Conservation (phyloP, 331 rosid species). For the Quercus phellos region DNA sequence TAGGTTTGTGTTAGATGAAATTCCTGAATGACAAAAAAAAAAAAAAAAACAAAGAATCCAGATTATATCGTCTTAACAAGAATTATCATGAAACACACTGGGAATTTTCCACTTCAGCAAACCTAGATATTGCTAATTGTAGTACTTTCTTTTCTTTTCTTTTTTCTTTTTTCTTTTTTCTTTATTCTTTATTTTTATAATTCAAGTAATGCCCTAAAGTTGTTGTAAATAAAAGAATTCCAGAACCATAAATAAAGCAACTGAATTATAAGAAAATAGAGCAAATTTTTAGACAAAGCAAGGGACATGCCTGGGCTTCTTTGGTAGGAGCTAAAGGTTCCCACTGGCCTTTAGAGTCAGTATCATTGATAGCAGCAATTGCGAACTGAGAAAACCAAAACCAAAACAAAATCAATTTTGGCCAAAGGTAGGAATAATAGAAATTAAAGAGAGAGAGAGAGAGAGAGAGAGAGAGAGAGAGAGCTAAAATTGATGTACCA, state of each 20-base stretch:
- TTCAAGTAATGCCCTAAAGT: no score
- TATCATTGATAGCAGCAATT: slow-evolving; percentile 90
- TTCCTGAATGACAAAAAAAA: slow-evolving; percentile 55
- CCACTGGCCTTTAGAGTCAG: slow-evolving; percentile 73
- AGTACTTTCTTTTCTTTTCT: no score
- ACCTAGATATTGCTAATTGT: no score
- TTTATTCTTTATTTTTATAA: no score
- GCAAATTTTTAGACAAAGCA: background rate
- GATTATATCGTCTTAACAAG: background rate
- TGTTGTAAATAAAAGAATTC: no score
- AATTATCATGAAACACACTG: background rate
- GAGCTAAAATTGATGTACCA: slow-evolving; percentile 41
- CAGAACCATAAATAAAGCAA: no score
- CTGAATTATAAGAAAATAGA: no score
- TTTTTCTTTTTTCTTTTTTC: no score
- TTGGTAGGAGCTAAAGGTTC: slow-evolving; percentile 95
- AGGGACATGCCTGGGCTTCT: slow-evolving; percentile 83
- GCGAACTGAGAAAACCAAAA: slow-evolving; percentile 56
- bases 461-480: background rate
- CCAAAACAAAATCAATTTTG: background rate
- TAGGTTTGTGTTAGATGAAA: slow-evolving; percentile 90
- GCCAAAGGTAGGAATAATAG: background rate
- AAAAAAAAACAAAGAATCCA: background rate
- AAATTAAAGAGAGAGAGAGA: background rate
- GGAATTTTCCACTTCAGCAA: no score